phyloP scores from a whole-genome alignment of 768 basidiomycete species.

The Gloeopeniophorella convolvens region DNA sequence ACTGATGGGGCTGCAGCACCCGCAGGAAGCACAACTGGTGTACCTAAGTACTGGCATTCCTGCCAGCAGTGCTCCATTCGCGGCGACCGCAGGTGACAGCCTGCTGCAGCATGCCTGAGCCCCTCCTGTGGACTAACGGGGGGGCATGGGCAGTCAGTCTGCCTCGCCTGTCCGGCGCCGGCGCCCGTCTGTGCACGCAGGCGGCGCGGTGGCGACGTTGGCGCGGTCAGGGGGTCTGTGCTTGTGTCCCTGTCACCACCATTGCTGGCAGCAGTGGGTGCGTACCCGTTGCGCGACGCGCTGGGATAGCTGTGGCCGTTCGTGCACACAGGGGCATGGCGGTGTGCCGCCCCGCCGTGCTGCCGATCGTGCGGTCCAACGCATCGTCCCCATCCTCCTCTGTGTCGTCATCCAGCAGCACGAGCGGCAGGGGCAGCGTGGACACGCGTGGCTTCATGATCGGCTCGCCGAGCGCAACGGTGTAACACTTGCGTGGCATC shows the following conservation, averaged over 20 bases:
- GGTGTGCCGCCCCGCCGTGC: slow-evolving; percentile 47
- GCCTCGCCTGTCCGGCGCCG: too few relatives aligned
- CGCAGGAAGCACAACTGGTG: too few relatives aligned
- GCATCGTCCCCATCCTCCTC: slow-evolving; percentile 32
- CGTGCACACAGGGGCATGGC: slow-evolving; percentile 29
- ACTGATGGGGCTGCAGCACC: too few relatives aligned
- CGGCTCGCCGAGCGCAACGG: slow-evolving; percentile 75
- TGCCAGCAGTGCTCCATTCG: too few relatives aligned
- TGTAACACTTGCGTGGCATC: slow-evolving; percentile 68
- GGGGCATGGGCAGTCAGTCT: too few relatives aligned
- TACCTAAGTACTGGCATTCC: too few relatives aligned
- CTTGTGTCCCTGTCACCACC: slow-evolving; percentile 14
- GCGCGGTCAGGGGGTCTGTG: not conserved
- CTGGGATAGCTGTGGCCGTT: slow-evolving; percentile 31
- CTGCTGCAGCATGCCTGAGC: too few relatives aligned
- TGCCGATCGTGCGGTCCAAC: slow-evolving; percentile 41
- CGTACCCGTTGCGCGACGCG: slow-evolving; percentile 20
- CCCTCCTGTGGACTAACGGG: too few relatives aligned
- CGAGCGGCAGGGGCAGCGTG: slow-evolving; percentile 19
- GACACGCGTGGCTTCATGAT: slow-evolving; percentile 36
- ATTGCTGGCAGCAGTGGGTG: not conserved
- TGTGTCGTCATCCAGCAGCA: slow-evolving; percentile 20
- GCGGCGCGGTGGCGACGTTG: not conserved
- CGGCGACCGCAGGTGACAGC: too few relatives aligned
- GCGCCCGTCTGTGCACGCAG: not conserved